phyloP scores from a whole-genome alignment of 2,329 filamentous ascomycete species.

The Colletotrichum shisoi region DNA sequence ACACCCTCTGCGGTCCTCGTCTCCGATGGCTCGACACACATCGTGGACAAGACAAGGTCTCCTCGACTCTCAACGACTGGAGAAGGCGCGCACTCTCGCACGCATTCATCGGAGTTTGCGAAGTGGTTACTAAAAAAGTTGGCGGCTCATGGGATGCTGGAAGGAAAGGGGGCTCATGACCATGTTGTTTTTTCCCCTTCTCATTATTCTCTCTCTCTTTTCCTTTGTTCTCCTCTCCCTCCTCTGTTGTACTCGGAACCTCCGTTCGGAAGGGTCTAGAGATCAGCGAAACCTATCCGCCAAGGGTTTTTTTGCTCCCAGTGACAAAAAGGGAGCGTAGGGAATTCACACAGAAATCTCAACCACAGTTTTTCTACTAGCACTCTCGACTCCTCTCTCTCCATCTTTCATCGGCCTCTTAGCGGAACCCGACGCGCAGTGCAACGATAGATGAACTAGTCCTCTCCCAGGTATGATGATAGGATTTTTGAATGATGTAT shows the following conservation, averaged over 20 bases:
- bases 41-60: slow-evolving; percentile 24
- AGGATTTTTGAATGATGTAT: not conserved
- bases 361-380: slow-evolving; percentile 28
- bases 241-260: slow-evolving; percentile 30
- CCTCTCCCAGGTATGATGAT: not conserved
- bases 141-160: slow-evolving; percentile 37
- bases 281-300: slow-evolving; percentile 27
- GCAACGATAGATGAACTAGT: slow-evolving; percentile 29
- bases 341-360: slow-evolving; percentile 32
- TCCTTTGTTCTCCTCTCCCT: slow-evolving; percentile 35
- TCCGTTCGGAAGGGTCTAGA: slow-evolving; percentile 15
- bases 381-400: slow-evolving; percentile 2
- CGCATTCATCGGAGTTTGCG: slow-evolving; percentile 40
- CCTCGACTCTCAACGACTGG: slow-evolving; percentile 36
- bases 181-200: slow-evolving; percentile 20
- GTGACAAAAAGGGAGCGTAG: slow-evolving; percentile 32
- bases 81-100: slow-evolving; percentile 38
- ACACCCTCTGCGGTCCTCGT: slow-evolving; percentile 35
- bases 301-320: slow-evolving; percentile 28
- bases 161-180: slow-evolving; percentile 37
- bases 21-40: slow-evolving; percentile 15
- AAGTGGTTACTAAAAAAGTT: slow-evolving; percentile 38
- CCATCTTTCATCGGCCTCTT: not conserved
- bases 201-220: slow-evolving; percentile 17
- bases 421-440: not conserved